Percentiles rank a stretch among this genome's conserved stretches.
phyloP scores from a whole-genome alignment of 495 filamentous ascomycete species.

The Cryomyces antarcticus region DNA sequence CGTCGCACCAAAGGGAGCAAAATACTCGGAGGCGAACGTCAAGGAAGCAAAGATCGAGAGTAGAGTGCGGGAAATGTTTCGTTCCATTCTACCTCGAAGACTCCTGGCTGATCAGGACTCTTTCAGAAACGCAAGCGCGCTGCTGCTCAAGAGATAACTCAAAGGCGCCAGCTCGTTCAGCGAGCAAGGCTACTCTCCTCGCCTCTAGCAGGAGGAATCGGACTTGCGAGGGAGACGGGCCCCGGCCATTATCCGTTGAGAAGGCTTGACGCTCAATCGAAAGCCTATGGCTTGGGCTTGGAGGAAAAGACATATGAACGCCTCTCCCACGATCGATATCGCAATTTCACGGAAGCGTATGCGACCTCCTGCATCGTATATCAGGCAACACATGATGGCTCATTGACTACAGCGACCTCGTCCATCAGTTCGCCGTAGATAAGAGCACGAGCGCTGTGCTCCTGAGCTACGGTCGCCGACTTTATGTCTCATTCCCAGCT shows the following conservation, averaged over 20 bases:
- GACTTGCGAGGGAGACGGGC: too few species aligned
- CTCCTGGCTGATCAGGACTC: neutral
- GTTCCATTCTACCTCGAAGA: neutral
- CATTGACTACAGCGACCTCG: too few species aligned
- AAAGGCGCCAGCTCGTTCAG: slow-evolving; percentile 1
- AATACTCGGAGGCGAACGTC: slow-evolving; percentile 28
- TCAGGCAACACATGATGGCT: too few species aligned
- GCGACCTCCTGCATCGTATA: too few species aligned
- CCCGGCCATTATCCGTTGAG: too few species aligned
- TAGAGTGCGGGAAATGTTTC: neutral
- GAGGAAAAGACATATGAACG: too few species aligned
- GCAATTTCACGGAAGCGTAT: too few species aligned
- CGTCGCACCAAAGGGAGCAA: slow-evolving; percentile 21
- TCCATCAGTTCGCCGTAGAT: too few species aligned
- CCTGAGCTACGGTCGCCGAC: too few species aligned
- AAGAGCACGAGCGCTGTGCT: too few species aligned
- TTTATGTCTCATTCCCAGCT: too few species aligned
- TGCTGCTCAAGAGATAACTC: neutral
- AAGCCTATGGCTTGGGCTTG: neutral
- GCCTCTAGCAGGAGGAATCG: neutral
- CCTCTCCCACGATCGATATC: too few species aligned
- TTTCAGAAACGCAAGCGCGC: slow-evolving; percentile 3
- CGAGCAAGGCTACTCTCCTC: neutral
- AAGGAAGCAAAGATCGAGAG: slow-evolving; percentile 19
- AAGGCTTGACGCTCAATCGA: neutral